These are phyloP conservation scores for Phytophthora boehmeriae DNA, from an alignment of 352 stramenopile genomes.

Conservation along the genomic window DNA sequence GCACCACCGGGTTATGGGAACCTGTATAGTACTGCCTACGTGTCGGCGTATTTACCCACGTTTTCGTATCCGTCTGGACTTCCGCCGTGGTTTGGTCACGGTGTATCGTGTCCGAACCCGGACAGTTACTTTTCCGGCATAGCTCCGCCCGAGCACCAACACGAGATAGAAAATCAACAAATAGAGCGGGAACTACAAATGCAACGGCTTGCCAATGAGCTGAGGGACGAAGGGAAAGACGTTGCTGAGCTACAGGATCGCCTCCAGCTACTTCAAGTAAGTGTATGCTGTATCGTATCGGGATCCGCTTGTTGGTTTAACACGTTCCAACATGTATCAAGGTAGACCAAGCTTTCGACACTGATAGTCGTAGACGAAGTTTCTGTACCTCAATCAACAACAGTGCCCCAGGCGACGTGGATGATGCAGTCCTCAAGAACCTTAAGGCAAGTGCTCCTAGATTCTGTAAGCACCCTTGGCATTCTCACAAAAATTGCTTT, in stretches of 20 bases:
- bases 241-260: constrained; percentile 27
- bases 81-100: constrained; percentile 10
- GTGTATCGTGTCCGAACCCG: constrained; percentile 6
- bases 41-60: constrained; percentile 15
- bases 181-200: constrained; percentile 37
- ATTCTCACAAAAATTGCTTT: neutral
- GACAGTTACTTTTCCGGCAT: constrained; percentile 3
- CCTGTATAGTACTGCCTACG: constrained; percentile 12
- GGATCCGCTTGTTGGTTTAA: constrained; percentile 1
- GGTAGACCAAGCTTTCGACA: constrained; percentile 36
- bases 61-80: constrained; percentile 10
- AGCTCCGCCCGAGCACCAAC: constrained; percentile 8
- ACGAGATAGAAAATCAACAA: constrained; percentile 31
- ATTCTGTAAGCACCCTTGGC: neutral
- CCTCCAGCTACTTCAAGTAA: constrained; percentile 33
- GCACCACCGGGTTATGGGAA: constrained; percentile 4
- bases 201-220: constrained; percentile 15
- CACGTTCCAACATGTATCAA: constrained; percentile 27
- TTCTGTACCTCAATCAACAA: neutral
- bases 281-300: neutral
- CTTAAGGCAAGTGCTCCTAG: constrained; percentile 40
- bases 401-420: constrained; percentile 21
- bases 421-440: constrained; percentile 31
- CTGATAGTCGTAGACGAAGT: constrained; percentile 19
- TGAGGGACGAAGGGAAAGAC: constrained; percentile 30